A percentile compares a stretch with the other conserved stretches of the same genome.
Evolutionary conservation across 2,329 filamentous ascomycete species (phyloP).

Genomic region (Neobulgaria alba): DNA sequence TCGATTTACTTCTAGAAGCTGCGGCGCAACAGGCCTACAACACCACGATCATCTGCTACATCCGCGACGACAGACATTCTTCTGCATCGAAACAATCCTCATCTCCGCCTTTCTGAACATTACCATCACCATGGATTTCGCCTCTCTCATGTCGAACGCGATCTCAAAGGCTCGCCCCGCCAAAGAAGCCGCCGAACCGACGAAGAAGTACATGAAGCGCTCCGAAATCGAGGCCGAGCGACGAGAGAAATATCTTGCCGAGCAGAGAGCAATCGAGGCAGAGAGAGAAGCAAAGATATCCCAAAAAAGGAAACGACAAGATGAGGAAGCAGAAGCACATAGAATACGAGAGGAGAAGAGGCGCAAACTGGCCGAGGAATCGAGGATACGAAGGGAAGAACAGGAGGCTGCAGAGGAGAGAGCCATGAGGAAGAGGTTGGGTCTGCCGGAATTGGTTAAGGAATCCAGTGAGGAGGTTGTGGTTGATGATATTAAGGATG

Average conservation of each 20-base stretch:
- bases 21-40: background rate
- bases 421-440: slow-evolving; percentile 64
- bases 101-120: background rate
- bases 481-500: slow-evolving; percentile 59
- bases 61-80: background rate
- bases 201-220: slow-evolving; percentile 75
- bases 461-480: slow-evolving; percentile 39
- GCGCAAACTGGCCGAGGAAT: slow-evolving; percentile 72
- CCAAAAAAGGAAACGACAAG: slow-evolving; percentile 82
- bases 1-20: no score
- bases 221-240: slow-evolving; percentile 80
- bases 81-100: background rate
- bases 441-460: slow-evolving; percentile 64
- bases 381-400: slow-evolving; percentile 58
- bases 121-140: slow-evolving; percentile 74
- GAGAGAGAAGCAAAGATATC: slow-evolving; percentile 61
- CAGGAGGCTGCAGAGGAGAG: slow-evolving; percentile 67
- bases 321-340: slow-evolving; percentile 67
- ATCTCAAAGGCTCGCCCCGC: slow-evolving; percentile 69
- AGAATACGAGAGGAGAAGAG: slow-evolving; percentile 73
- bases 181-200: slow-evolving; percentile 22
- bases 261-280: slow-evolving; percentile 66
- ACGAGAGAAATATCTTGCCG: slow-evolving; percentile 68
- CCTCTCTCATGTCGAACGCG: slow-evolving; percentile 84
- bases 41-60: no score